Base-by-base conservation (phyloP, 2,329 filamentous ascomycete genomes). In the Diaporthe sp. region DNA sequence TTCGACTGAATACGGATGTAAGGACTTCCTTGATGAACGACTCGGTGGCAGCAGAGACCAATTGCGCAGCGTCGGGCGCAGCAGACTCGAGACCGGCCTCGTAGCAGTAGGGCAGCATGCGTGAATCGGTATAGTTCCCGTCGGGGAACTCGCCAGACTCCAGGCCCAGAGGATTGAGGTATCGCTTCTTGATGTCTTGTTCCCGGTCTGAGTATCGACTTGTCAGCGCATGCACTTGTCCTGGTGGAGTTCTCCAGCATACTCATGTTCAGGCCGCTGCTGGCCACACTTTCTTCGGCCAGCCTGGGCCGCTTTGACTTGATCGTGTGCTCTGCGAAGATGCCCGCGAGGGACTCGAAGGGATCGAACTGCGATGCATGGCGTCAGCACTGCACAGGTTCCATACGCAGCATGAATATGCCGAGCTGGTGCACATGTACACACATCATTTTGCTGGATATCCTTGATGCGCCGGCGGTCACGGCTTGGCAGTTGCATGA, bases 251-350 rank as follows among this genome's bases (percentile, higher is more conserved):
- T 22, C 39, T 57, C 44, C 39, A 7, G 85, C 92, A 82, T 87
- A 95, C 93, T 97, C 88, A 96, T 93, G 79, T 94, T 95, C 61
- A 96, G 88, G 28, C 93, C 93, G 39, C 92, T 93, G 81, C 92
- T 92, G 39, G 92, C 89, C 37, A 93, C 92, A 12, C 92, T 75
- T n/a, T 77, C 89, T 74, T 94, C 90, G 42, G 92, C 89, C 17
- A 85, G 82, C 70, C 86, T 85, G 5, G 85, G 82, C 15, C 85
- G 81, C 75, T 86, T 85, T n/a, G 82, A 84, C 58, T 87, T 86
- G 75, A 88, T 86, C 31, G 87, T 84, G 28, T 75, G 73, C 31
- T 92, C 89, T 17, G 84, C 80, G 78, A 92, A 91, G 60, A 89
- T 83, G 76, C 85, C 88, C 17, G 88, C 84, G 75, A 92, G 84